Conservation (phyloP, 768 basidiomycete species). For the Tubosaeta sp. region DNA sequence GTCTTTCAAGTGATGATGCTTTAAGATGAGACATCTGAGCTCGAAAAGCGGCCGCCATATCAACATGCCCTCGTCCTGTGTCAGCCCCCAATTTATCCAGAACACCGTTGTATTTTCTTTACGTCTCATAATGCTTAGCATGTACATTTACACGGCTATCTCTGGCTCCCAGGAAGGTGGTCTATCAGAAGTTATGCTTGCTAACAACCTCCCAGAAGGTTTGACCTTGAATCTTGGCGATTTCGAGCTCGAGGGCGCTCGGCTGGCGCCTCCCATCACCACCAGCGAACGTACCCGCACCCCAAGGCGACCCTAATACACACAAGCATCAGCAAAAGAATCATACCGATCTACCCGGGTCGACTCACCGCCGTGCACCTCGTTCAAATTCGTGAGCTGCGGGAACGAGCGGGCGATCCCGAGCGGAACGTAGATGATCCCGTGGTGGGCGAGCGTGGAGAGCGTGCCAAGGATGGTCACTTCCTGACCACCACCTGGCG, state of each 20-base stretch:
- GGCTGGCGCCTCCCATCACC: constrained; percentile 48
- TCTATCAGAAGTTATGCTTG: constrained; percentile 30
- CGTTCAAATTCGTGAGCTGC: constrained; percentile 39
- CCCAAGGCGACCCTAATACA: constrained; percentile 64
- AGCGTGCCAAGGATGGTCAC: constrained; percentile 46
- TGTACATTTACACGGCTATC: background rate
- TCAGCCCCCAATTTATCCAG: too few species aligned
- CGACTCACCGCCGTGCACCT: constrained; percentile 52
- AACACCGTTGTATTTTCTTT: background rate
- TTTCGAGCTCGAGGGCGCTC: constrained; percentile 43
- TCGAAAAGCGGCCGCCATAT: too few species aligned
- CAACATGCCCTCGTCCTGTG: too few species aligned
- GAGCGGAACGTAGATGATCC: constrained; percentile 66
- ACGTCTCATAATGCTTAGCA: background rate
- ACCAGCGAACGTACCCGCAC: constrained; percentile 61
- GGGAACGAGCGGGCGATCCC: constrained; percentile 53
- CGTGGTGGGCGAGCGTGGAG: constrained; percentile 67
- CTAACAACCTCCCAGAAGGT: constrained; percentile 48
- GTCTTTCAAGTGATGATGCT: too few species aligned
- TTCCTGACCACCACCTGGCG: constrained; percentile 76
- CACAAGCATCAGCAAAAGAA: too few species aligned
- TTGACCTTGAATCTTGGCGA: constrained; percentile 50
- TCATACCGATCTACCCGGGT: too few species aligned
- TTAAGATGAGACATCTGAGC: too few species aligned
- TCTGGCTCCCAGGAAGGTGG: too few species aligned